Percentiles rank a stretch among this genome's conserved stretches.
phyloP scores from a whole-genome alignment of 441 rosid genomes.

The Populus hybrid region DNA sequence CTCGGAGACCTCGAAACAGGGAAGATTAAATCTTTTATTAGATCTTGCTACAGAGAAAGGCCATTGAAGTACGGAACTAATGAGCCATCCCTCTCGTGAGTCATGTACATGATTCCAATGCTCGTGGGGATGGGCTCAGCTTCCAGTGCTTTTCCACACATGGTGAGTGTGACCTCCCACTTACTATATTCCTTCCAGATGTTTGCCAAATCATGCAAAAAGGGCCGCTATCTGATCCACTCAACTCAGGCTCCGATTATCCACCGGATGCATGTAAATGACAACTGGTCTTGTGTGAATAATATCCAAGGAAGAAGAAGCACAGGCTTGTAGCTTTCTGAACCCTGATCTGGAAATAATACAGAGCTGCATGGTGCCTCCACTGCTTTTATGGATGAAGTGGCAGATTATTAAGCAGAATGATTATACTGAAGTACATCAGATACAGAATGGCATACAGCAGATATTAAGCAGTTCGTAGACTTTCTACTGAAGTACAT shows the following conservation, averaged over 20 bases:
- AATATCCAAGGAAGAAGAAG: not conserved
- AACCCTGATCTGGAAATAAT: not conserved
- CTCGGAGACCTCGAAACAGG: not conserved
- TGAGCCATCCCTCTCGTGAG: not conserved
- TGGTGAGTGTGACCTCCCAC: slow-evolving; percentile 3
- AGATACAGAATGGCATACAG: not conserved
- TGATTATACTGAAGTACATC: too few relatives aligned
- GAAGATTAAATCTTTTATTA: slow-evolving; percentile 10
- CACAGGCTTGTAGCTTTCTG: not conserved
- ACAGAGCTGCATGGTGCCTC: not conserved
- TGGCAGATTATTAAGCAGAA: not conserved
- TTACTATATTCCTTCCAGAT: not conserved
- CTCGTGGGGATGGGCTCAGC: slow-evolving; percentile 1
- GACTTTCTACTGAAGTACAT: not conserved
- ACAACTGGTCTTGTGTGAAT: not conserved
- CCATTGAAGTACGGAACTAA: slow-evolving; percentile 8
- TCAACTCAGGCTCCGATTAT: not conserved
- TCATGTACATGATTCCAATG: not conserved
- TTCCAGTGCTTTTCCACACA: not conserved
- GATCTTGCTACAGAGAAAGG: slow-evolving; percentile 9
- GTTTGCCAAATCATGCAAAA: not conserved
- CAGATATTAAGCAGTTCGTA: not conserved
- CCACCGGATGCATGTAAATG: not conserved
- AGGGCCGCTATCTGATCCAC: not conserved
- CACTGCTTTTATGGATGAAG: not conserved